phyloP scores from a whole-genome alignment of 192 early-diverging fungal genomes.

The Dissophora ornata region DNA sequence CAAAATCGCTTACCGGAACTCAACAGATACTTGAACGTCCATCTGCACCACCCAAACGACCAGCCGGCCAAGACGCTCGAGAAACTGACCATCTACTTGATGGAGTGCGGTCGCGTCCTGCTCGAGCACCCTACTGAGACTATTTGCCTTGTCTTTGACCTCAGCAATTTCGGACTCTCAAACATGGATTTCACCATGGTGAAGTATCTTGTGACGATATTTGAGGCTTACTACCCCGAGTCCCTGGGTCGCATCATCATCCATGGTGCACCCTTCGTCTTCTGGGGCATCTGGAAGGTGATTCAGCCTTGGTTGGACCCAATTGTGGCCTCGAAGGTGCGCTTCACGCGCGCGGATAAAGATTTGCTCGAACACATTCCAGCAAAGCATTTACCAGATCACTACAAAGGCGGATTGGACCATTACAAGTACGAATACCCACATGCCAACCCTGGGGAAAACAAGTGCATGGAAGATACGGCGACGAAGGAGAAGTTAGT shows the following conservation, averaged over 20 bases:
- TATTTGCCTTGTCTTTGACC: conserved; percentile 81
- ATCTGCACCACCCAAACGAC: conserved; percentile 54
- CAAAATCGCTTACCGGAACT: neutral
- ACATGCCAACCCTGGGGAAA: conserved; percentile 49
- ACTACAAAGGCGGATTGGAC: conserved; percentile 65
- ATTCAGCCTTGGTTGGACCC: conserved; percentile 88
- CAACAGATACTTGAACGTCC: conserved; percentile 56
- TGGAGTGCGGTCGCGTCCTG: conserved; percentile 74
- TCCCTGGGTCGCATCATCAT: conserved; percentile 80
- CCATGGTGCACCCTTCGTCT: conserved; percentile 88
- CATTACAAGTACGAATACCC: conserved; percentile 62
- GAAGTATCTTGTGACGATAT: conserved; percentile 74
- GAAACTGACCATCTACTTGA: conserved; percentile 71
- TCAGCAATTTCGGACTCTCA: conserved; percentile 77
- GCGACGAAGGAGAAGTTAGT: conserved; percentile 21
- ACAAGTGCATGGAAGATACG: conserved; percentile 39
- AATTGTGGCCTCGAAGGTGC: conserved; percentile 84
- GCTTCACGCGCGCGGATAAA: conserved; percentile 70
- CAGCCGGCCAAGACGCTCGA: conserved; percentile 74
- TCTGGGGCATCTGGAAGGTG: conserved; percentile 86
- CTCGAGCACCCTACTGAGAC: conserved; percentile 71
- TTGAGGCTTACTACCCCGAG: conserved; percentile 92
- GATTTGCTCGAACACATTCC: conserved; percentile 72
- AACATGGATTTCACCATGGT: conserved; percentile 85
- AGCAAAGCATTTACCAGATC: conserved; percentile 66